phyloP scores from a whole-genome alignment of 2,329 filamentous ascomycete species.

The Alternaria arborescens region DNA sequence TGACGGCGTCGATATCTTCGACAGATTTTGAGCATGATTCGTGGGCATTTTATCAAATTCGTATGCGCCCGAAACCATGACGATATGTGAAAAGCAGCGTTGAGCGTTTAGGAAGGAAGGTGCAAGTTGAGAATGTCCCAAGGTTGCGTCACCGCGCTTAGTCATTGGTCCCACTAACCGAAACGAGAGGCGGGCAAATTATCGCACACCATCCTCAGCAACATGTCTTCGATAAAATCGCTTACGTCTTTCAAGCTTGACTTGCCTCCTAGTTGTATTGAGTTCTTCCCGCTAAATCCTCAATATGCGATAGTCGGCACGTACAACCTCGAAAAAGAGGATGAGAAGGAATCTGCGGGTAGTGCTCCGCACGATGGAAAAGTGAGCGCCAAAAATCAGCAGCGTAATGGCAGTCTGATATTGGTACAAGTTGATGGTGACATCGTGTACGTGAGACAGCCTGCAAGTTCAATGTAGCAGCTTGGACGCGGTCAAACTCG shows the following conservation, averaged over 20 bases:
- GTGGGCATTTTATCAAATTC: background rate
- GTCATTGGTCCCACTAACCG: conserved; percentile 28
- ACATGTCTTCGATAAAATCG: conserved; percentile 53
- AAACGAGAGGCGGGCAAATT: conserved; percentile 17
- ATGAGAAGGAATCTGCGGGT: conserved; percentile 37
- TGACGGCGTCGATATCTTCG: conserved; percentile 6
- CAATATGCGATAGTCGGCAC: conserved; percentile 82
- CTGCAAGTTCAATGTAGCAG: background rate
- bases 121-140: background rate
- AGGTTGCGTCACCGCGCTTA: conserved; percentile 21
- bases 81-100: background rate
- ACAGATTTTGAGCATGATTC: background rate
- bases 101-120: background rate
- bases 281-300: conserved; percentile 71
- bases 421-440: conserved; percentile 66
- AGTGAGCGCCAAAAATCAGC: conserved; percentile 59
- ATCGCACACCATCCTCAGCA: conserved; percentile 8
- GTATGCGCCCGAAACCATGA: background rate
- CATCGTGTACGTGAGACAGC: conserved; percentile 62
- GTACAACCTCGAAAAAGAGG: conserved; percentile 73
- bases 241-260: conserved; percentile 65
- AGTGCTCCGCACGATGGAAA: conserved; percentile 29
- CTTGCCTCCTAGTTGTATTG: conserved; percentile 79
- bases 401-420: conserved; percentile 76
- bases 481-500: background rate